Evolutionary conservation across 1,284 basidiomycete genomes (phyloP), one percentile per base, ranked within the genome.

Genomic region (Takashimella tepidaria): DNA sequence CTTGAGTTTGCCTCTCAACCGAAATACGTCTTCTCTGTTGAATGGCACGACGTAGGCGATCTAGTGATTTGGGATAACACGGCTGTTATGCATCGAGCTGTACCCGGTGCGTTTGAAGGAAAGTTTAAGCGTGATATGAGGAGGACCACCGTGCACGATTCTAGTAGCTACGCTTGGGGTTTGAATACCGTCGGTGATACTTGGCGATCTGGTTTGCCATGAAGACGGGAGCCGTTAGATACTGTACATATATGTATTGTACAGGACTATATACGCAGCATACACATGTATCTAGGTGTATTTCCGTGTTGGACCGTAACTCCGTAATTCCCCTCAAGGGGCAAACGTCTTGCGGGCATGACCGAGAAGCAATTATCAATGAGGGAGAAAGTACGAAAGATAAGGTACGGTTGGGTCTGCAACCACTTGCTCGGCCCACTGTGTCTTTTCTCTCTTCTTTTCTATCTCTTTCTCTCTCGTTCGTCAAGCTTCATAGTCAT

Each of bases 21-120:
- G 2, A 58, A 61, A 41, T 61, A 60, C 40, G 49, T 58, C 44
- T 27, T 21, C 20, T 4, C 55, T 4, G 50, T 61, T 2, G 45
- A 55, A 13, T 63, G 61, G 61, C 23, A 52, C n/a, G 27, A 57
- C 16, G 26, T 23, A 3, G 59, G 59, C 22, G 61, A 63, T 47
- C 50, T 63, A 16, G 59, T 57, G 13, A 56, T 63, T 41, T 63
- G 61, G 61, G 61, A 63, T 55, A 63, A 63, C 44, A 61, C 59
- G n/a, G 56, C 53, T 43, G 58, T 59, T 6, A 58, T 62, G 52
- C 61, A 63, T 27, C 61, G 61, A n/a, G 61, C 57, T 1, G 45
- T 41, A 20, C 50, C 50, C 2, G 61, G 61, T 5, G 51, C 45
- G 3, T 63, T 55, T 27, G 59, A 63, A 27, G 61, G 61, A 43